phyloP scores from a whole-genome alignment of 148 eudicot species.

The Rheum nobile region DNA sequence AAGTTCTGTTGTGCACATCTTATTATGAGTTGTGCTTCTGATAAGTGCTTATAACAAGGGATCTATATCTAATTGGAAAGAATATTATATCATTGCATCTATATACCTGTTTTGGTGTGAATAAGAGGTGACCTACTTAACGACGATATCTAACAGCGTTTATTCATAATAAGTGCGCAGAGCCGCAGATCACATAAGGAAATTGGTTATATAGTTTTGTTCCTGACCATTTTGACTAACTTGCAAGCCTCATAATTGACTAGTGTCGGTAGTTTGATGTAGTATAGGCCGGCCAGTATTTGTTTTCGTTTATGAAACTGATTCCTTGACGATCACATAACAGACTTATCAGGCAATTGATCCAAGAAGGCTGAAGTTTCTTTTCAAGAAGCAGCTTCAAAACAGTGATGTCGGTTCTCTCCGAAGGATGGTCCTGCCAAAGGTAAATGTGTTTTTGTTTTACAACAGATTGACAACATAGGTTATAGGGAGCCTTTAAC shows the following conservation, averaged over 20 bases:
- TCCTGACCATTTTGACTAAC: too few species aligned
- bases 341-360: slow-evolving; percentile 41
- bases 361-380: slow-evolving; percentile 38
- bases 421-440: slow-evolving; percentile 72
- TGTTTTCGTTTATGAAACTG: background rate
- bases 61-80: background rate
- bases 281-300: background rate
- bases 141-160: background rate
- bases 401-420: slow-evolving; percentile 67
- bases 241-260: too few species aligned
- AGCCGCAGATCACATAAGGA: background rate
- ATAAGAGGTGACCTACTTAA: background rate
- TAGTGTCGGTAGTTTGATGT: too few species aligned
- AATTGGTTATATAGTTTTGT: too few species aligned
- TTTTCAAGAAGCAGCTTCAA: slow-evolving; percentile 72
- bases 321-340: background rate
- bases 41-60: too few species aligned
- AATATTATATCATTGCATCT: background rate
- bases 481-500: too few species aligned
- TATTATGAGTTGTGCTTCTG: background rate
- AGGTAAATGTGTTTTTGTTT: slow-evolving; percentile 41
- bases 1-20: background rate
- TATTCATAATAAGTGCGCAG: background rate
- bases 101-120: background rate
- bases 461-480: too few species aligned